A percentile compares a stretch with the other conserved stretches of the same genome.
phyloP scores from a whole-genome alignment of 257 asterid genomes.

The Parsonsia alboflavescens region DNA sequence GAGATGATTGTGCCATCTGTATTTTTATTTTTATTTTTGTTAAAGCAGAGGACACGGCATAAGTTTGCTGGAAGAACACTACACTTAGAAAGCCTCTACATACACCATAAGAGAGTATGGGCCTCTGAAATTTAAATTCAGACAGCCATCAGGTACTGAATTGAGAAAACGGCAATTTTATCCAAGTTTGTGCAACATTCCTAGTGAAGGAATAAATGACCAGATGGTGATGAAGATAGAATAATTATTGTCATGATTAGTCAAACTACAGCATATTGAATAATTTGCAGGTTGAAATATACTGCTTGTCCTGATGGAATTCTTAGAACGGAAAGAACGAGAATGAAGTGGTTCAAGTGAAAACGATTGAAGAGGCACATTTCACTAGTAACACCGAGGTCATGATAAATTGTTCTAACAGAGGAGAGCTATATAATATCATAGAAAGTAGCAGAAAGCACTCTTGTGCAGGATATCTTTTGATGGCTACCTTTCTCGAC shows the following conservation, averaged over 20 bases:
- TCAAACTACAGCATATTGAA: not conserved
- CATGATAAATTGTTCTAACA: not conserved
- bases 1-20: constrained; percentile 97
- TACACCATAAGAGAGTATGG: not conserved
- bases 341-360: not conserved
- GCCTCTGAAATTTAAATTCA: not conserved
- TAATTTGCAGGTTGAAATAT: not conserved
- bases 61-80: not conserved
- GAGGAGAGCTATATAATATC: constrained; percentile 10
- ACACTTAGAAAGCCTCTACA: not conserved
- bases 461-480: not conserved
- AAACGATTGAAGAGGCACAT: not conserved
- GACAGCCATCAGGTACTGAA: not conserved
- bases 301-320: not conserved
- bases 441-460: constrained; percentile 7
- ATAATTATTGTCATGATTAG: not conserved
- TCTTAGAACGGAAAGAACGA: not conserved
- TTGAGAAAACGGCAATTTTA: not conserved
- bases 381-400: not conserved
- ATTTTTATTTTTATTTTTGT: not conserved
- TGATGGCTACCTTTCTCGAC: constrained; percentile 75
- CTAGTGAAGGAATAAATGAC: not conserved
- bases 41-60: constrained; percentile 17
- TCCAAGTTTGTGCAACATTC: not conserved
- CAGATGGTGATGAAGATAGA: not conserved